Evolutionary conservation across 2,329 filamentous ascomycete species (phyloP).

Genomic region (Fusarium praegraminearum): DNA sequence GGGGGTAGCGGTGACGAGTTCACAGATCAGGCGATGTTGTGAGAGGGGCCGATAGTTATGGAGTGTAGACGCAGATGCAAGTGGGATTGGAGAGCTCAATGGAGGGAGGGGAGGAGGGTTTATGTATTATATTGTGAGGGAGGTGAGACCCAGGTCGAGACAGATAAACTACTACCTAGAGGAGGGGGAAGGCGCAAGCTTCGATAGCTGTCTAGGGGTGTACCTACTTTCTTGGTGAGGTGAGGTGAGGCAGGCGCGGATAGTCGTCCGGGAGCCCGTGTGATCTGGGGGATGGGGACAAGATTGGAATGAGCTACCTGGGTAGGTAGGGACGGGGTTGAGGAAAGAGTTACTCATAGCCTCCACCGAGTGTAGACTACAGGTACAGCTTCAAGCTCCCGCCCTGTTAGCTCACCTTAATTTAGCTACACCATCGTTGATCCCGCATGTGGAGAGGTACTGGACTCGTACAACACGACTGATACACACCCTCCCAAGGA

Average conservation of each 20-base stretch:
- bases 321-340: slow-evolving; percentile 9
- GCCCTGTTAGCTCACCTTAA: slow-evolving; percentile 29
- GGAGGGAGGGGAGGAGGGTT: slow-evolving; percentile 26
- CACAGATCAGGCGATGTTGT: slow-evolving; percentile 30
- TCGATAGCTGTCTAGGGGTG: slow-evolving; percentile 11
- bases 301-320: slow-evolving; percentile 24
- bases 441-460: slow-evolving; percentile 26
- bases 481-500: slow-evolving; percentile 8
- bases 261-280: slow-evolving; percentile 28
- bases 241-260: slow-evolving; percentile 27
- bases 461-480: not conserved
- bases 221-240: slow-evolving; percentile 5
- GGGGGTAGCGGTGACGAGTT: slow-evolving; percentile 33
- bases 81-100: slow-evolving; percentile 26
- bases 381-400: slow-evolving; percentile 18
- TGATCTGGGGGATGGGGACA: slow-evolving; percentile 27
- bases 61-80: slow-evolving; percentile 14
- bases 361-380: slow-evolving; percentile 18
- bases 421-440: slow-evolving; percentile 33
- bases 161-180: slow-evolving; percentile 15
- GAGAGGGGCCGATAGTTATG: slow-evolving; percentile 12
- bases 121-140: slow-evolving; percentile 25
- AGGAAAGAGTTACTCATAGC: slow-evolving; percentile 21
- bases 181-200: slow-evolving; percentile 32
- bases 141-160: slow-evolving; percentile 16